Evolutionary conservation across 805 yeast species (phyloP), one percentile per base, ranked within the genome.

Genomic region (Myxozyma lipomycoides): DNA sequence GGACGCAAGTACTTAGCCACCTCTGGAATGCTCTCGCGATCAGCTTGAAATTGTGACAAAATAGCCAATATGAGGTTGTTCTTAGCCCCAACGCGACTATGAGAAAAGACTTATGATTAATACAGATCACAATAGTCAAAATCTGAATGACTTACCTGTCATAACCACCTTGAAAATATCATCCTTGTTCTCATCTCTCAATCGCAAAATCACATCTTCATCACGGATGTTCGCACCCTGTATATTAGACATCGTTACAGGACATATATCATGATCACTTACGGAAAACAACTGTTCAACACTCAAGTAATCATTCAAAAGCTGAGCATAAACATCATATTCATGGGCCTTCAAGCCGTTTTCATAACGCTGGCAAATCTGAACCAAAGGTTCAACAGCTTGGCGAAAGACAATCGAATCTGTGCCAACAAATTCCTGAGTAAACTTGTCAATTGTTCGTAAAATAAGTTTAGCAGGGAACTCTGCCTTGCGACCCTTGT

Each of bases 401-500:
- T 75, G 77, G 12, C 66, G 67, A 65, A 83, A 81, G 47, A 81
- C 70, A 10, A 64, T 56, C 2, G 62, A 62, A 32, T 70, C 73
- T 22, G 67, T 50, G 10, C 73, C 67, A 38, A 74, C 70, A 26
- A 73, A 76, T 34, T 80, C 76, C 46, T 69, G 69, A 21, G 78
- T 78, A 55, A 76, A 81, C 68, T 83, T 84, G 51, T 81, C 85
- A 61, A 93, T 73, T 47, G 84, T 73, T 64, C 87, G 84, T 57
- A 80, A 67, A 36, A 91, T 69, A 69, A 83, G 93, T 70, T 86
- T 86, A 39, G 98, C 88, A 46, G 99, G 99, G 83, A 93, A 93
- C 58, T 88, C 90, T 36, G 86, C 90, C 55, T 74, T 71, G 69
- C 95, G 78, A 39, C 74, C 71, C 56, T 67, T 69, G 15, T 81